Conservation (phyloP, 176 grass and related monocot genomes). For the Elymus sibiricus region DNA sequence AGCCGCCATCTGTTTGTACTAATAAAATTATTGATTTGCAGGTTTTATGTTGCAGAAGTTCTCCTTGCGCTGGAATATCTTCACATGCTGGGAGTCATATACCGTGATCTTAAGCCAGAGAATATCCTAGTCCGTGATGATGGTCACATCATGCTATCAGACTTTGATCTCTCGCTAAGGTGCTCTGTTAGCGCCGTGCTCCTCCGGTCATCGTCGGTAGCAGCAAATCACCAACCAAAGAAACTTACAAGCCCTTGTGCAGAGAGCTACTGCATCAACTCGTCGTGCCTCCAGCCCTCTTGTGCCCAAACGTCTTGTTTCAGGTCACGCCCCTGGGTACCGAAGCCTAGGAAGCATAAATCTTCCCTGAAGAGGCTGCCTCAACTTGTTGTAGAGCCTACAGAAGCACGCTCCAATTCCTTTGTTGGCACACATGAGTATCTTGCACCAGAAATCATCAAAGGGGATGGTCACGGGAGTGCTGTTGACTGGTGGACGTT, state of each 20-base stretch:
- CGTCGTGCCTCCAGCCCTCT: constrained; percentile 62
- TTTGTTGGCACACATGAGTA: constrained; percentile 79
- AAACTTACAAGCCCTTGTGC: constrained; percentile 60
- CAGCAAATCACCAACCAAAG: constrained; percentile 40
- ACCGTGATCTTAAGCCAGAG: constrained; percentile 77
- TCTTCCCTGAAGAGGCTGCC: constrained; percentile 47
- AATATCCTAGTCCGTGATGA: constrained; percentile 78
- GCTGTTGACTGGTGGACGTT: constrained; percentile 80
- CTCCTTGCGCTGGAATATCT: constrained; percentile 82
- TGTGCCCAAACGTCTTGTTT: constrained; percentile 73
- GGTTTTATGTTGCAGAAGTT: constrained; percentile 81
- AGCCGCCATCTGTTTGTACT: constrained; percentile 4
- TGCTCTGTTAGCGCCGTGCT: constrained; percentile 62
- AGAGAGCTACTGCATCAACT: constrained; percentile 64
- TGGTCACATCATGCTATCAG: constrained; percentile 78
- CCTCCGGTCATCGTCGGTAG: constrained; percentile 51
- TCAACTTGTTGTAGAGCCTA: constrained; percentile 67
- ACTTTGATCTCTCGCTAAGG: constrained; percentile 73
- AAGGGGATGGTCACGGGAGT: constrained; percentile 81
- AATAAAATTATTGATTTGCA: constrained; percentile 37
- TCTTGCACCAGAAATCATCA: constrained; percentile 75
- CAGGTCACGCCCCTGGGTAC: constrained; percentile 46
- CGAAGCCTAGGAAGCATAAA: constrained; percentile 54
- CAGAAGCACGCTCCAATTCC: constrained; percentile 65
- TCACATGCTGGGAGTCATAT: constrained; percentile 79